These are phyloP conservation scores for Venturia effusa DNA, from an alignment of 2,329 filamentous ascomycete genomes.

Conservation along the genomic window DNA sequence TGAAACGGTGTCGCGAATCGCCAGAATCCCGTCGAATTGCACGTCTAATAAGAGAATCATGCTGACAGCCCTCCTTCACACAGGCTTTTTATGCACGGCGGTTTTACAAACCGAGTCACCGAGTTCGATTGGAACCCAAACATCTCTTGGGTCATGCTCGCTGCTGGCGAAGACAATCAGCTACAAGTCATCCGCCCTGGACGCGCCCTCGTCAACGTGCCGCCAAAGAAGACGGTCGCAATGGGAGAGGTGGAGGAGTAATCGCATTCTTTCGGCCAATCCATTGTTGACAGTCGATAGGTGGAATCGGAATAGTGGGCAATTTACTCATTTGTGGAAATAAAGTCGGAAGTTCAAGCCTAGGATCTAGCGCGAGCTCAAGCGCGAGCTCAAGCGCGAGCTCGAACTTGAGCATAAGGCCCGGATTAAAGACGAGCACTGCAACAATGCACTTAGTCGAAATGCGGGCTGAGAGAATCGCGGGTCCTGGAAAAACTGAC, in stretches of 20 bases:
- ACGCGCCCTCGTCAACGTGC: slow-evolving; percentile 9
- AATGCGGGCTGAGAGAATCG: not conserved
- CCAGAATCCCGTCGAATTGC: no score
- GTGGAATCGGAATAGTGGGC: not conserved
- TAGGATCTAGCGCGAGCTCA: not conserved
- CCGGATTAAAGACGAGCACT: no score
- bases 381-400: not conserved
- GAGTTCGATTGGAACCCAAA: slow-evolving; percentile 98
- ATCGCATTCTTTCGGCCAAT: not conserved
- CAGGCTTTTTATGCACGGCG: slow-evolving; percentile 95
- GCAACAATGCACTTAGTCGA: no score
- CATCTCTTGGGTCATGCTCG: slow-evolving; percentile 93
- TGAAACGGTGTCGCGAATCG: no score
- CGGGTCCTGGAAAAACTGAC: not conserved
- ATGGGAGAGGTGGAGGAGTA: slow-evolving; percentile 11
- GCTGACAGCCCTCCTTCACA: slow-evolving; percentile 13
- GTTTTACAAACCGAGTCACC: slow-evolving; percentile 90
- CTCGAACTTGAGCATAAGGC: not conserved
- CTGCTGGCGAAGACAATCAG: slow-evolving; percentile 91
- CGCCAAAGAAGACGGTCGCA: slow-evolving; percentile 8
- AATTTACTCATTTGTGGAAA: no score
- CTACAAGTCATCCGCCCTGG: slow-evolving; percentile 63
- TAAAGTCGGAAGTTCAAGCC: not conserved
- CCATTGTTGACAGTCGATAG: not conserved
- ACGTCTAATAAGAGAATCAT: not conserved